phyloP scores from a whole-genome alignment of 257 asterid species.

The Nicotiana knightiana region DNA sequence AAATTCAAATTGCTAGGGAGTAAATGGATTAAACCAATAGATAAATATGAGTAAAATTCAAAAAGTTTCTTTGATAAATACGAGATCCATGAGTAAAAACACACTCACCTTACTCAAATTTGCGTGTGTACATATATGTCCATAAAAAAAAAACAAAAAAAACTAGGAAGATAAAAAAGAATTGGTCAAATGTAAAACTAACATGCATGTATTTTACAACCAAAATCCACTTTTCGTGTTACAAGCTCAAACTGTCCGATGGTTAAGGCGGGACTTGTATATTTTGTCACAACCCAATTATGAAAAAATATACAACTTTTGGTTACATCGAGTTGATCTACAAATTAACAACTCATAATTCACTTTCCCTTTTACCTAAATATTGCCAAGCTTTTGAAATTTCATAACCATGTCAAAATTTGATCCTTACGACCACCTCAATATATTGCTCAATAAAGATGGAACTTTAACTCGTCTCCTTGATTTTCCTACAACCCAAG shows the following conservation, averaged over 20 bases:
- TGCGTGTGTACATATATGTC: not conserved
- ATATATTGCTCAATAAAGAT: constrained; percentile 42
- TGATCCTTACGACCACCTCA: constrained; percentile 72
- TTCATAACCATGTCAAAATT: constrained; percentile 44
- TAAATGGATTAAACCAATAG: too few relatives aligned
- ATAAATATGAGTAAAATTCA: too few relatives aligned
- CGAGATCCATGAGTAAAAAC: too few relatives aligned
- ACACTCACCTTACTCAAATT: too few relatives aligned
- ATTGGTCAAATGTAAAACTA: not conserved
- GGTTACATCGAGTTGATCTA: not conserved
- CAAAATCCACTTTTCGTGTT: not conserved
- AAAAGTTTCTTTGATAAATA: too few relatives aligned
- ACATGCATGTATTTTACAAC: not conserved
- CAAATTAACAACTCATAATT: not conserved
- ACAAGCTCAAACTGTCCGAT: not conserved
- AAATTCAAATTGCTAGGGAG: too few relatives aligned
- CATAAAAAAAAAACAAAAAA: not conserved
- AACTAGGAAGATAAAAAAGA: not conserved
- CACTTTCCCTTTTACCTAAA: not conserved
- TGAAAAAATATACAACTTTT: not conserved
- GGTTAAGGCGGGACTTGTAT: not conserved
- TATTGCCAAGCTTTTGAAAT: not conserved
- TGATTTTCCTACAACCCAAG: constrained; percentile 51
- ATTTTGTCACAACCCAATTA: not conserved
- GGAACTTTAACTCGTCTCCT: constrained; percentile 66